Evolutionary conservation across 2,329 filamentous ascomycete genomes (phyloP), one percentile per base, ranked within the genome.

Genomic region (Colletotrichum chlorophyti): DNA sequence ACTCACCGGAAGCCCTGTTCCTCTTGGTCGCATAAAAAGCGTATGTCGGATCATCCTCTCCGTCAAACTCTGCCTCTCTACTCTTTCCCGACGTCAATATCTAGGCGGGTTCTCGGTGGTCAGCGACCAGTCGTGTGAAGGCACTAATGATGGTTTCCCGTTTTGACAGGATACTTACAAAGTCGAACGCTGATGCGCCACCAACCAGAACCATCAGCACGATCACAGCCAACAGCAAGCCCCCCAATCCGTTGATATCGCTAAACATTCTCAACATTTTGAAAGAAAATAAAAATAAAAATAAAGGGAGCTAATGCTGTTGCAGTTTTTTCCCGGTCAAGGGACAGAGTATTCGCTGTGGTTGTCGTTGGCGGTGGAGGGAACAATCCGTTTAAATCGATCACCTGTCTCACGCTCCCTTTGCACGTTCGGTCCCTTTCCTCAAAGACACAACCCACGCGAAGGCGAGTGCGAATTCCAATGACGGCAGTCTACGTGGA

Each of bases 41-140:
- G 8, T 63, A 63, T 1, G 60, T 63, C 8, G 59, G 51, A 34
- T 59, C 61, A n/a, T 58, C 47, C 27, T 62, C 61, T 17, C 57
- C 54, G 3, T 57, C 61, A 12, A 49, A 21, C 5, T 60, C 57
- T 3, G 26, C 21, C 24, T 62, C 59, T 17, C 55, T 58, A 38
- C 19, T 42, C 15, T 38, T 53, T 11, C 49, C 45, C 12, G 59
- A 53, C 35, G 52, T 55, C 26, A 62, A 37, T 8, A 63, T 60
- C 61, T 63, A 24, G 9, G 19, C 38, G n/a, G n/a, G n/a, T n/a
- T n/a, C n/a, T n/a, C n/a, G n/a, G n/a, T n/a, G n/a, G n/a, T n/a
- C n/a, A n/a, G n/a, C n/a, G n/a, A n/a, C n/a, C n/a, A n/a, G n/a
- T n/a, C n/a, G n/a, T n/a, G n/a, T n/a, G n/a, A n/a, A n/a, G n/a